Evolutionary conservation across 164 flowering plant genomes (phyloP).

Genomic region (Santalum album): DNA sequence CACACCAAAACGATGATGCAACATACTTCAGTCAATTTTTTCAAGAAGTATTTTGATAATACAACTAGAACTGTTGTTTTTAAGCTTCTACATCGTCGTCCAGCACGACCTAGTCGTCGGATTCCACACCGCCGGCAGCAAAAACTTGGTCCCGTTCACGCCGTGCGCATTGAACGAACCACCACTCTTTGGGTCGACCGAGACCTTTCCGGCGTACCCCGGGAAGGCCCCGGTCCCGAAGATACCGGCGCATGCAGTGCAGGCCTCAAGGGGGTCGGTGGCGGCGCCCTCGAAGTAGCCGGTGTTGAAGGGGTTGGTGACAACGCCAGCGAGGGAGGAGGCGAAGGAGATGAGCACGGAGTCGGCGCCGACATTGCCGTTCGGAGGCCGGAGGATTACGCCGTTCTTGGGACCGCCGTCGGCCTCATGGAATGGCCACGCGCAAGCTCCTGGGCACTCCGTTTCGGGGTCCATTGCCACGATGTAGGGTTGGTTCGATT

Average conservation of each 20-base stretch:
- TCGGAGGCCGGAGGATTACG: slow-evolving; percentile 30
- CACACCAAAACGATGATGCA: no score
- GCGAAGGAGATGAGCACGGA: slow-evolving; percentile 30
- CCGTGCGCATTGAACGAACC: slow-evolving; percentile 38
- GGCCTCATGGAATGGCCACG: slow-evolving; percentile 31
- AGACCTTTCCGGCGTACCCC: slow-evolving; percentile 33
- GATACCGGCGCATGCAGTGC: slow-evolving; percentile 16
- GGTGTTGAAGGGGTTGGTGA: slow-evolving; percentile 27
- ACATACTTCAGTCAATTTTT: no score
- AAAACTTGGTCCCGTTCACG: slow-evolving; percentile 22
- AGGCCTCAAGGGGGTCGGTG: slow-evolving; percentile 14
- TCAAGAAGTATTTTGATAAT: no score
- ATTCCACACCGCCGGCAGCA: slow-evolving; percentile 44
- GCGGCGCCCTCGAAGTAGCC: slow-evolving; percentile 20
- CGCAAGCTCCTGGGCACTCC: slow-evolving; percentile 40
- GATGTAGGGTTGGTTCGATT: slow-evolving; percentile 14
- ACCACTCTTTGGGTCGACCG: slow-evolving; percentile 22
- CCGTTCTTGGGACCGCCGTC: slow-evolving; percentile 14
- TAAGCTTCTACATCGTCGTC: no score
- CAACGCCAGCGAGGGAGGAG: slow-evolving; percentile 22
- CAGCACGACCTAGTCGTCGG: slow-evolving; percentile 29
- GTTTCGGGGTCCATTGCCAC: slow-evolving; percentile 31
- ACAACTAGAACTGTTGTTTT: no score
- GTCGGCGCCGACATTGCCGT: slow-evolving; percentile 26
- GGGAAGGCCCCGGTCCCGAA: slow-evolving; percentile 32